phyloP scores from a whole-genome alignment of 495 filamentous ascomycete species.

The Aspergillus avenaceus region DNA sequence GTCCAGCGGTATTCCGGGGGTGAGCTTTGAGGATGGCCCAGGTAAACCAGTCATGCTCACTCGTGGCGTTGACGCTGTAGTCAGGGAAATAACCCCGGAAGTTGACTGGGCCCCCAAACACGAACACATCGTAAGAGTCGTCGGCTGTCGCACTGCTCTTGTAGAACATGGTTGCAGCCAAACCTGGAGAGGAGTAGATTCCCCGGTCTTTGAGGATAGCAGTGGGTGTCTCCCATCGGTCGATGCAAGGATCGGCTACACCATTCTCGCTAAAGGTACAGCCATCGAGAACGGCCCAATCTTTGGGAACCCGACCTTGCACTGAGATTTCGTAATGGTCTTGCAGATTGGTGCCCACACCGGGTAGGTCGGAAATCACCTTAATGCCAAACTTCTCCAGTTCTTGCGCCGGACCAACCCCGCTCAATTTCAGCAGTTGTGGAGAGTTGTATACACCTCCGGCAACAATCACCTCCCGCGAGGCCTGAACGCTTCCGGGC shows the following conservation, averaged over 20 bases:
- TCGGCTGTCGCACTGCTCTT: conserved; percentile 36
- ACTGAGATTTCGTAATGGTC: conserved; percentile 58
- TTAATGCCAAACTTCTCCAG: conserved; percentile 46
- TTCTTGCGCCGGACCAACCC: conserved; percentile 51
- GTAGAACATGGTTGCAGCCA: conserved; percentile 43
- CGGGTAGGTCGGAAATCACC: conserved; percentile 50
- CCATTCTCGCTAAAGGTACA: conserved; percentile 39
- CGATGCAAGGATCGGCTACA: conserved; percentile 43
- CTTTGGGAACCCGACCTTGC: conserved; percentile 35
- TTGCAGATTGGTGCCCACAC: conserved; percentile 64
- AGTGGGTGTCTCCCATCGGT: conserved; percentile 36
- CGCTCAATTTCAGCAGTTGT: conserved; percentile 59
- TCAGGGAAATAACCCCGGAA: conserved; percentile 42
- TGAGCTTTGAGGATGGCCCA: conserved; percentile 54
- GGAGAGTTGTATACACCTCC: conserved; percentile 60
- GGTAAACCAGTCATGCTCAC: conserved; percentile 31
- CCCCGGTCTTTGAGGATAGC: conserved; percentile 33
- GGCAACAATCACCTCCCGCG: conserved; percentile 56
- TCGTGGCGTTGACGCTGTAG: conserved; percentile 26
- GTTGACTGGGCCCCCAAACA: conserved; percentile 48
- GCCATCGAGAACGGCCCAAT: conserved; percentile 37
- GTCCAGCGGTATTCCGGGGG: conserved; percentile 49
- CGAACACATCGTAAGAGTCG: conserved; percentile 45
- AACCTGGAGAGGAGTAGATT: conserved; percentile 46
- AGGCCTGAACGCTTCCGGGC: conserved; percentile 42